These are phyloP conservation scores for Fusarium pseudocircinatum DNA, from an alignment of 2,329 filamentous ascomycete species.

Conservation along the genomic window DNA sequence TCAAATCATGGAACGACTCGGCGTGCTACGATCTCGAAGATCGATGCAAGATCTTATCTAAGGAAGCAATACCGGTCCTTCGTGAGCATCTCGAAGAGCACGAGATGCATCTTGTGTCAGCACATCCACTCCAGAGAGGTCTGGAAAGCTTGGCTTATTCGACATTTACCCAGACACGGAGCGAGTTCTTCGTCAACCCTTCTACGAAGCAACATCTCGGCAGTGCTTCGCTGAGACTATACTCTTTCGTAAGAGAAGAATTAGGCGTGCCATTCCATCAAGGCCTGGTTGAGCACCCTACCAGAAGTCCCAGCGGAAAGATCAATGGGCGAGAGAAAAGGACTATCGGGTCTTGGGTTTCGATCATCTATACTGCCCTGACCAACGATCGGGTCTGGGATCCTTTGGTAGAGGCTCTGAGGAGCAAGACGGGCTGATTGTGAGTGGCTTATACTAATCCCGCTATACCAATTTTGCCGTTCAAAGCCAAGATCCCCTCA, in stretches of 20 bases:
- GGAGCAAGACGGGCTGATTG: fast-evolving
- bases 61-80: fast-evolving
- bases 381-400: not conserved
- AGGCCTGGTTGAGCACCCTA: not conserved
- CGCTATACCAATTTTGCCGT: too few relatives aligned
- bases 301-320: fast-evolving
- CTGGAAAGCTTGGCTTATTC: not conserved
- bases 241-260: not conserved
- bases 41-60: not conserved
- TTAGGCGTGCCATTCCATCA: fast-evolving
- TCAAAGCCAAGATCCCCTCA: too few relatives aligned
- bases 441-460: fast-evolving
- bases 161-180: fast-evolving
- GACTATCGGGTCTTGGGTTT: not conserved
- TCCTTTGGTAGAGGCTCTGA: not conserved
- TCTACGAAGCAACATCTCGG: fast-evolving
- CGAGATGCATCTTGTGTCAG: fast-evolving
- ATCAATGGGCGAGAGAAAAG: not conserved
- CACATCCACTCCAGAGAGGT: fast-evolving
- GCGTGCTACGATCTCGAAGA: not conserved
- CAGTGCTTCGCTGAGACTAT: not conserved
- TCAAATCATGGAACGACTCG: not conserved
- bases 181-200: not conserved
- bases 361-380: not conserved
- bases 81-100: fast-evolving